Evolutionary conservation across 768 basidiomycete species (phyloP).

Genomic region (Mycena epipterygia): DNA sequence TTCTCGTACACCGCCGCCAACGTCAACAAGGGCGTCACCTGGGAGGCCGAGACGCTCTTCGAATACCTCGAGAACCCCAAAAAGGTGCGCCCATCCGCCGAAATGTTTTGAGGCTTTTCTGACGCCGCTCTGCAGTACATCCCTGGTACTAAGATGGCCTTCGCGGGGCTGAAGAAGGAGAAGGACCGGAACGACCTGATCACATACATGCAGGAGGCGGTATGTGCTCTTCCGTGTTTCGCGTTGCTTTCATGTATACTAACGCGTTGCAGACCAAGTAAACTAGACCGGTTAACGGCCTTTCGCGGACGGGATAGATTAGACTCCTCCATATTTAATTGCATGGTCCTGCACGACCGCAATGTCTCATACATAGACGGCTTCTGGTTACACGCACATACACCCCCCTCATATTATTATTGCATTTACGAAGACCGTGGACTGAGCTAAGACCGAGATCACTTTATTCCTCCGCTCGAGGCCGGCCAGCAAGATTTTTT

Average conservation of each 20-base stretch:
- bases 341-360: slow-evolving; percentile 12
- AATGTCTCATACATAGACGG: slow-evolving; percentile 11
- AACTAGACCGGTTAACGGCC: not conserved
- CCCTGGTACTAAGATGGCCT: slow-evolving; percentile 89
- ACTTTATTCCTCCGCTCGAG: no score
- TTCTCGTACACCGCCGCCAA: slow-evolving; percentile 97
- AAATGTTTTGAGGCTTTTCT: not conserved
- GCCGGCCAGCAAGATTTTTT: no score
- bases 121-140: slow-evolving; percentile 62
- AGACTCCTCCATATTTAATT: slow-evolving; percentile 25
- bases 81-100: slow-evolving; percentile 59
- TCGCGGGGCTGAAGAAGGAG: slow-evolving; percentile 88
- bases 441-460: no score
- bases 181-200: slow-evolving; percentile 87
- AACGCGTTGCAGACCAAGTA: slow-evolving; percentile 21
- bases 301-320: slow-evolving; percentile 29
- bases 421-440: slow-evolving; percentile 4
- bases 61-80: slow-evolving; percentile 98
- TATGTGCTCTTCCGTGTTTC: slow-evolving; percentile 48
- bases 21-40: slow-evolving; percentile 92
- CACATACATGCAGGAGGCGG: slow-evolving; percentile 70
- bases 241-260: not conserved
- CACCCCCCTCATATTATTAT: slow-evolving; percentile 38
- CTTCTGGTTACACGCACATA: slow-evolving; percentile 19
- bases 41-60: slow-evolving; percentile 92